Conservation (phyloP, 2,329 filamentous ascomycete species). For the Rutstroemia sp. region DNA sequence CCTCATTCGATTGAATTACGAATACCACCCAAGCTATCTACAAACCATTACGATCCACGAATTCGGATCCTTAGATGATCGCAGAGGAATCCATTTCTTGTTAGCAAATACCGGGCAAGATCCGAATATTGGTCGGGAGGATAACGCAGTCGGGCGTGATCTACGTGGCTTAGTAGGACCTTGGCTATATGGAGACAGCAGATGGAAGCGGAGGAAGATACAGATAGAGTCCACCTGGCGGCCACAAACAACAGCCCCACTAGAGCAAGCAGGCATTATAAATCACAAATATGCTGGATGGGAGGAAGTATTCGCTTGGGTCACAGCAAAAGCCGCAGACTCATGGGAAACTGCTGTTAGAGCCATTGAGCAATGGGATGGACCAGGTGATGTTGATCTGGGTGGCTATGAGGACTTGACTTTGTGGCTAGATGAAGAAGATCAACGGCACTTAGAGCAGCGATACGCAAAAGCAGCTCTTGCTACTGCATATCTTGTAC, state of each 20-base stretch:
- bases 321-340: slow-evolving; percentile 49
- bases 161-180: slow-evolving; percentile 62
- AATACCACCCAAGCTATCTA: slow-evolving; percentile 51
- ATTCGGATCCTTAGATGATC: slow-evolving; percentile 56
- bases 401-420: slow-evolving; percentile 47
- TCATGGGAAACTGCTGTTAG: slow-evolving; percentile 57
- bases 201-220: slow-evolving; percentile 45
- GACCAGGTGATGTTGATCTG: slow-evolving; percentile 62
- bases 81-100: slow-evolving; percentile 51
- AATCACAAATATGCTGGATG: slow-evolving; percentile 50
- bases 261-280: slow-evolving; percentile 20
- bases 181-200: slow-evolving; percentile 61
- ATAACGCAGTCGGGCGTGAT: slow-evolving; percentile 50
- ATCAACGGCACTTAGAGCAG: slow-evolving; percentile 51
- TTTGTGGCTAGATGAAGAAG: slow-evolving; percentile 51
- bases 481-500: slow-evolving; percentile 60
- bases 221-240: slow-evolving; percentile 14
- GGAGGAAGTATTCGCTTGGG: slow-evolving; percentile 63
- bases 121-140: slow-evolving; percentile 5
- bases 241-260: slow-evolving; percentile 14
- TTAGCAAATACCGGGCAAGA: slow-evolving; percentile 46
- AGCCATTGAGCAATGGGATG: slow-evolving; percentile 65
- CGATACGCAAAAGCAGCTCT: slow-evolving; percentile 62
- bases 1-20: slow-evolving; percentile 58
- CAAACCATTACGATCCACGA: slow-evolving; percentile 48